Base-by-base conservation (phyloP, 345 rosid species). In the Pelargonium nanum region DNA sequence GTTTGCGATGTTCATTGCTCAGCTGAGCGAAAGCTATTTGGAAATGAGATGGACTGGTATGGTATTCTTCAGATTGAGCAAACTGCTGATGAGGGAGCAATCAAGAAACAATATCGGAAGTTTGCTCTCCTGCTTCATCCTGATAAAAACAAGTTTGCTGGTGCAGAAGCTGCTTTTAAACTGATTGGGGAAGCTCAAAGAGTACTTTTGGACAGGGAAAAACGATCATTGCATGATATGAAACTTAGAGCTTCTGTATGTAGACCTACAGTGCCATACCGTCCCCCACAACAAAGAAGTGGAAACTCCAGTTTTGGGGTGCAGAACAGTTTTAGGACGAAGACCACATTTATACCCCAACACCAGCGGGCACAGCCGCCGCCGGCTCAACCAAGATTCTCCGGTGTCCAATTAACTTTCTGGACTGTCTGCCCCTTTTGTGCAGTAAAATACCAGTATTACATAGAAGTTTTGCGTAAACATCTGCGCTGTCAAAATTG, bases 141-240 rank as follows among this genome's bases (percentile, higher is more conserved):
- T 1, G 97, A 93, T 73, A 93, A 93, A 74, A 93, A 85, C 71
- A 80, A 81, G 67, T 80, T 89, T 65, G 85, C 97, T 51, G 96
- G 99, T 22, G 96, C 97, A 7, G 99, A 93, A 73, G 75, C 87
- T 65, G 99, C 99, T 45, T 93, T 89, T 70, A 89, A 93, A 75
- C 70, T 77, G 62, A 77, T 89, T 66, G 91, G 88, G 28, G 94
- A 93, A 72, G 99, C 99, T 59, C 90, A 87, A 58, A 81, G 81
- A 59, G 72, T 86, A 58, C 99, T 93, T 58, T 75, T 81, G 71
- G 92, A 89, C 70, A 73, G 67, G 56, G 75, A 66, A 52, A 80
- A 73, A 67, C 74, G 97, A 72, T 76, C 77, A 54, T 1, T 72
- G 59, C 83, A 82, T 79, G 97, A 93, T 66, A 60, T 68, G 72